Conservation (phyloP, 176 grass and related monocot genomes). For the Avena insularis region DNA sequence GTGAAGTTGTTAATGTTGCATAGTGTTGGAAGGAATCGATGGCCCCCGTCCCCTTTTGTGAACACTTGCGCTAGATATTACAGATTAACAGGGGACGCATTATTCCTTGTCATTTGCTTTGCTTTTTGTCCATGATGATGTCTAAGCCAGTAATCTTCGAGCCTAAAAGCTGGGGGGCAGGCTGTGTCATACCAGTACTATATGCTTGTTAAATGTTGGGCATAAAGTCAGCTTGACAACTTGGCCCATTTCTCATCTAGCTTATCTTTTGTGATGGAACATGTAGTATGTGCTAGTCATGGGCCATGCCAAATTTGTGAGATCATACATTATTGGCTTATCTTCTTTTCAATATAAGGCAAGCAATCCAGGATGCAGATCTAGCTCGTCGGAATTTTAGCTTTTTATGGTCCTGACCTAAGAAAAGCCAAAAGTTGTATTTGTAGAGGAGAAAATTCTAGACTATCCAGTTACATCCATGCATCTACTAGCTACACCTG, state of each 20-base stretch:
- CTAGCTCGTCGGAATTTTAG: constrained; percentile 41
- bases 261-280: constrained; percentile 37
- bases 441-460: constrained; percentile 4
- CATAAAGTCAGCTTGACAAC: constrained; percentile 53
- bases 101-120: constrained; percentile 48
- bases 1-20: constrained; percentile 34
- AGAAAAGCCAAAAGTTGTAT: constrained; percentile 32
- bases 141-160: constrained; percentile 34
- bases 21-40: constrained; percentile 45
- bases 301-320: constrained; percentile 46
- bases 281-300: constrained; percentile 35
- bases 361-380: constrained; percentile 49
- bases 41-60: constrained; percentile 12
- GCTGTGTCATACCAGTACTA: background rate
- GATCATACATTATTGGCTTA: constrained; percentile 45
- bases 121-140: constrained; percentile 53
- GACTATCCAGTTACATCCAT: constrained; percentile 29
- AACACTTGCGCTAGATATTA: constrained; percentile 38
- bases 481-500: background rate
- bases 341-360: constrained; percentile 47
- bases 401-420: constrained; percentile 35
- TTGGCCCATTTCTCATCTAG: constrained; percentile 30
- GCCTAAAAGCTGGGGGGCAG: constrained; percentile 38
- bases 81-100: constrained; percentile 39
- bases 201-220: constrained; percentile 43